A percentile compares a stretch with the other conserved stretches of the same genome.
These are phyloP conservation scores for Periconia sp. DNA, from an alignment of 2,329 filamentous ascomycete genomes.

Conservation along the genomic window DNA sequence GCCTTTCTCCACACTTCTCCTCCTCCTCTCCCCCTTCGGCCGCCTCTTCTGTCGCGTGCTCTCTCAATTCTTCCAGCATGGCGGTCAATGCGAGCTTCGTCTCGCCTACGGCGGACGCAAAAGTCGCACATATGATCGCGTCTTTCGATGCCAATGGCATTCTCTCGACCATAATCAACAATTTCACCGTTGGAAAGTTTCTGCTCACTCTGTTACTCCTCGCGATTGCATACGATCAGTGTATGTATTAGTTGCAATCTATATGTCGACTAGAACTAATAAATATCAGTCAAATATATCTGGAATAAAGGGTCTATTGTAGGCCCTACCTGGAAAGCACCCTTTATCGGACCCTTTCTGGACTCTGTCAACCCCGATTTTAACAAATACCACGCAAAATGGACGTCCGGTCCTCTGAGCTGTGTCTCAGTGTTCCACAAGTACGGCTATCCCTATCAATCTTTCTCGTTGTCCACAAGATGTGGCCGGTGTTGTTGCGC, in stretches of 20 bases:
- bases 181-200: conserved; percentile 37
- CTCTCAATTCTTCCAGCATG: conserved; percentile 23
- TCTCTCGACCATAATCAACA: conserved; percentile 36
- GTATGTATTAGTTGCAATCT: conserved; percentile 60
- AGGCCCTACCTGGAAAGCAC: conserved; percentile 55
- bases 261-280: conserved; percentile 19
- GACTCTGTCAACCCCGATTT: conserved; percentile 92
- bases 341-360: conserved; percentile 85
- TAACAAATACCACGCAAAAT: conserved; percentile 88
- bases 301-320: conserved; percentile 54
- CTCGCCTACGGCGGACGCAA: conserved; percentile 48
- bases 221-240: conserved; percentile 84
- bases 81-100: conserved; percentile 46
- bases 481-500: not conserved
- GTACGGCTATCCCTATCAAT: conserved; percentile 54
- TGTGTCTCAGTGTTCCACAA: conserved; percentile 99
- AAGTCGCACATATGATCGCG: conserved; percentile 36
- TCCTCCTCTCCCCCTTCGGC: not conserved
- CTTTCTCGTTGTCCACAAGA: too few species aligned
- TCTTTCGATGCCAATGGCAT: conserved; percentile 40
- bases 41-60: not conserved
- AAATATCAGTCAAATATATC: conserved; percentile 60
- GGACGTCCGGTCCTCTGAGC: conserved; percentile 87
- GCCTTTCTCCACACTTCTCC: too few species aligned
- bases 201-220: conserved; percentile 71